These are phyloP conservation scores for Sungouiozyma ichnusensis DNA, from an alignment of 805 yeast genomes.

Conservation along the genomic window DNA sequence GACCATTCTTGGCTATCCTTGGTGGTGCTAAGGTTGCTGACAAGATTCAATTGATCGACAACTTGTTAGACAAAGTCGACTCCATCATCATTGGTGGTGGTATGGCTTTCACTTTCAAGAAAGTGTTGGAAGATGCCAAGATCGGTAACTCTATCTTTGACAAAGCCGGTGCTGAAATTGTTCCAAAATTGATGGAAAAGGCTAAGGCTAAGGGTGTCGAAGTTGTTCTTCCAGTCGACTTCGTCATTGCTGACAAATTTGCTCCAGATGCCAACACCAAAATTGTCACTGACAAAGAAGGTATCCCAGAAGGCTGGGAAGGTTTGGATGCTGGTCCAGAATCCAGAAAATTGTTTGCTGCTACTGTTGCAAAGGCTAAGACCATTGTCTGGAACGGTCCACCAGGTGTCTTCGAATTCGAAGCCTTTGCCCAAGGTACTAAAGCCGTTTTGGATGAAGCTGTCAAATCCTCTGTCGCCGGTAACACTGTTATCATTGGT, in stretches of 20 bases:
- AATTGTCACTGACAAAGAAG: constrained; percentile 75
- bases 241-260: constrained; percentile 90
- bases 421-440: constrained; percentile 84
- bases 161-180: constrained; percentile 90
- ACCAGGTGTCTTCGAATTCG: constrained; percentile 99
- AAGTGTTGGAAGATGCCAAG: constrained; percentile 71
- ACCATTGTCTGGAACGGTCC: constrained; percentile 99
- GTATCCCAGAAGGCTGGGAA: constrained; percentile 92
- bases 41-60: constrained; percentile 97
- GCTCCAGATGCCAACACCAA: constrained; percentile 82
- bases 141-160: constrained; percentile 93
- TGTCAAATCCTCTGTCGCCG: constrained; percentile 75
- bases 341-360: constrained; percentile 67
- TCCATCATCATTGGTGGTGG: constrained; percentile 96
- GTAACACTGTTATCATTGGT: constrained; percentile 87
- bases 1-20: constrained; percentile 97
- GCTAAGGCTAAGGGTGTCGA: constrained; percentile 94
- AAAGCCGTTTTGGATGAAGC: constrained; percentile 81
- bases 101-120: constrained; percentile 99
- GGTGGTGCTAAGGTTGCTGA: constrained; percentile 99
- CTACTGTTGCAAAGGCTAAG: constrained; percentile 83
- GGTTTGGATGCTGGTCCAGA: constrained; percentile 96
- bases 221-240: constrained; percentile 89
- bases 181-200: constrained; percentile 83
- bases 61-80: constrained; percentile 92